Conservation (phyloP, 352 stramenopile species). For the Phytopythium oedochilum region DNA sequence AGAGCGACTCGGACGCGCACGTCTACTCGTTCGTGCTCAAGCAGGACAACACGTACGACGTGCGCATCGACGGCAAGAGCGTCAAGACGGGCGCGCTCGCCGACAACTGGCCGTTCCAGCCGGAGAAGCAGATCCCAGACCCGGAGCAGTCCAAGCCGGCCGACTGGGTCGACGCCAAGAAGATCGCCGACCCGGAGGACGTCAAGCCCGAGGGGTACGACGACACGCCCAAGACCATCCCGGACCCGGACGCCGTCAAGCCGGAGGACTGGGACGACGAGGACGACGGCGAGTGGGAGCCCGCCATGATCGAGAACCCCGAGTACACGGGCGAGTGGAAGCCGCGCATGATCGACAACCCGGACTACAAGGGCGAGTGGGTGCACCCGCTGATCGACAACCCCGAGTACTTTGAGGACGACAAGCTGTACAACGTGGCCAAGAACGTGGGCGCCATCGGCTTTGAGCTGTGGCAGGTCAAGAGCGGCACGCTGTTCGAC, state of each 20-base stretch:
- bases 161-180: slow-evolving; percentile 96
- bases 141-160: slow-evolving; percentile 94
- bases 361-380: slow-evolving; percentile 99
- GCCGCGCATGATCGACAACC: slow-evolving; percentile 97
- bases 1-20: slow-evolving; percentile 89
- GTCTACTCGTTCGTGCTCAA: slow-evolving; percentile 98
- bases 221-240: slow-evolving; percentile 95
- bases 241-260: slow-evolving; percentile 95
- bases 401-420: slow-evolving; percentile 96
- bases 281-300: slow-evolving; percentile 98
- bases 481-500: slow-evolving; percentile 98
- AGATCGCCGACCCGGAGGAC: slow-evolving; percentile 94
- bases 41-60: slow-evolving; percentile 96
- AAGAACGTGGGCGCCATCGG: slow-evolving; percentile 95
- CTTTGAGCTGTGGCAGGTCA: slow-evolving; percentile 99
- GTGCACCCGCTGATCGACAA: slow-evolving; percentile 96
- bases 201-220: slow-evolving; percentile 96
- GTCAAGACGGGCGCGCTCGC: slow-evolving; percentile 90
- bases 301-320: slow-evolving; percentile 93
- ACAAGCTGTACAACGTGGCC: slow-evolving; percentile 93
- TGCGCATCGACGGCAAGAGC: slow-evolving; percentile 96
- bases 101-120: slow-evolving; percentile 96
- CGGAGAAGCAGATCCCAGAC: slow-evolving; percentile 96
- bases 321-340: slow-evolving; percentile 98
- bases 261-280: slow-evolving; percentile 99